phyloP scores from a whole-genome alignment of 768 basidiomycete genomes.

The Nidularia sp. region DNA sequence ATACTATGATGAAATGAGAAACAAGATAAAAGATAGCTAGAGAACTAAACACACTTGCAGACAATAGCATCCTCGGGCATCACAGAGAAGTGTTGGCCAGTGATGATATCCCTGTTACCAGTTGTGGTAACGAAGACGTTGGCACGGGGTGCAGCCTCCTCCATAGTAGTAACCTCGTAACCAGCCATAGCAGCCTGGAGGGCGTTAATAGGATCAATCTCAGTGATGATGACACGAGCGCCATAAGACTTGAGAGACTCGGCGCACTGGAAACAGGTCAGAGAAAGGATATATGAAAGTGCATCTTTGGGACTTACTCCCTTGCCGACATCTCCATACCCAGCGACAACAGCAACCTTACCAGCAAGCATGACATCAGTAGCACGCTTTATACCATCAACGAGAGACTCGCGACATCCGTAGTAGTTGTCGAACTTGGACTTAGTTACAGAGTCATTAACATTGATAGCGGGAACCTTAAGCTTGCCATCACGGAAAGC shows the following conservation, averaged over 20 bases:
- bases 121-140: conserved; percentile 99
- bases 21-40: background rate
- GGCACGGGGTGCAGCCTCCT: conserved; percentile 83
- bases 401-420: conserved; percentile 98
- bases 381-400: conserved; percentile 99
- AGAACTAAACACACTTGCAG: conserved; percentile 69
- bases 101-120: conserved; percentile 98
- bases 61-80: conserved; percentile 99
- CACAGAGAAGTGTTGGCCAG: conserved; percentile 80
- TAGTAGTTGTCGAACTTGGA: conserved; percentile 99
- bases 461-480: conserved; percentile 98
- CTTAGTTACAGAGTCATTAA: conserved; percentile 99
- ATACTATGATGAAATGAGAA: conserved; percentile 44
- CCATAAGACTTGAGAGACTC: conserved; percentile 98
- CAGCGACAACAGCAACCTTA: conserved; percentile 98
- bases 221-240: conserved; percentile 92
- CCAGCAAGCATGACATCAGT: conserved; percentile 99
- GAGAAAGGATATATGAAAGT: background rate
- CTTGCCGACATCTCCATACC: conserved; percentile 99
- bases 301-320: conserved; percentile 60
- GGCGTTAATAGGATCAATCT: conserved; percentile 99
- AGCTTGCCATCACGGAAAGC: conserved; percentile 93
- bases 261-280: conserved; percentile 65
- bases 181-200: conserved; percentile 99
- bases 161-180: conserved; percentile 98